These are phyloP conservation scores for Acacia crassicarpa DNA, from an alignment of 306 rosid species.

Conservation along the genomic window DNA sequence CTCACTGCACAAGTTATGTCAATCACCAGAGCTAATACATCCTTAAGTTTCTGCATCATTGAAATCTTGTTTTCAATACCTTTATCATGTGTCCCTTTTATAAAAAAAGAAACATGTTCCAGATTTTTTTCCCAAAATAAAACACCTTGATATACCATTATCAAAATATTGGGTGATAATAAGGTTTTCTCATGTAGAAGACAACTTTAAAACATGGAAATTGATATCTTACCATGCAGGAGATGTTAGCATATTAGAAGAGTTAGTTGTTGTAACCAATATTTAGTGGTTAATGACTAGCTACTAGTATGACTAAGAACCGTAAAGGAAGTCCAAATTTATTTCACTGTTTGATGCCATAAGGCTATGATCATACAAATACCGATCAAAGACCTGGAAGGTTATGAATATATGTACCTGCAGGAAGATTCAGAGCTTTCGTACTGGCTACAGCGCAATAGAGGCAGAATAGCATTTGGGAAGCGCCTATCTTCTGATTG, in stretches of 20 bases:
- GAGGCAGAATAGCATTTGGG: slow-evolving; percentile 83
- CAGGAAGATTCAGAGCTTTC: slow-evolving; percentile 99
- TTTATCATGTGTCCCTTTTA: neutral
- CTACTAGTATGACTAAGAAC: neutral
- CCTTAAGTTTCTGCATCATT: neutral
- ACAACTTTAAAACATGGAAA: neutral
- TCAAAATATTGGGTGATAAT: neutral
- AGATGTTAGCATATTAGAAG: neutral
- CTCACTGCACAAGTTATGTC: neutral
- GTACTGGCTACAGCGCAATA: slow-evolving; percentile 80
- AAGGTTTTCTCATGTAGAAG: neutral
- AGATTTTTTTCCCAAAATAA: neutral
- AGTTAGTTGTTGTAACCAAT: neutral
- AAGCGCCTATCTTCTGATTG: slow-evolving; percentile 69
- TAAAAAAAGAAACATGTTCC: neutral
- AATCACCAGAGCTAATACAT: neutral
- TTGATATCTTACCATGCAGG: neutral
- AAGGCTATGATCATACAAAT: slow-evolving; percentile 7
- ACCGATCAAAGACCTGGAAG: slow-evolving; percentile 27
- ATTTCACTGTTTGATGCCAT: neutral
- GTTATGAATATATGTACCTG: slow-evolving; percentile 60
- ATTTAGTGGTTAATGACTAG: neutral
- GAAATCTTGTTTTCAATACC: neutral
- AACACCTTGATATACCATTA: neutral
- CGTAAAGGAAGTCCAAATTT: neutral